Evolutionary conservation across 108 stramenopile genomes (phyloP).

Genomic region (Nitzschia sp.): DNA sequence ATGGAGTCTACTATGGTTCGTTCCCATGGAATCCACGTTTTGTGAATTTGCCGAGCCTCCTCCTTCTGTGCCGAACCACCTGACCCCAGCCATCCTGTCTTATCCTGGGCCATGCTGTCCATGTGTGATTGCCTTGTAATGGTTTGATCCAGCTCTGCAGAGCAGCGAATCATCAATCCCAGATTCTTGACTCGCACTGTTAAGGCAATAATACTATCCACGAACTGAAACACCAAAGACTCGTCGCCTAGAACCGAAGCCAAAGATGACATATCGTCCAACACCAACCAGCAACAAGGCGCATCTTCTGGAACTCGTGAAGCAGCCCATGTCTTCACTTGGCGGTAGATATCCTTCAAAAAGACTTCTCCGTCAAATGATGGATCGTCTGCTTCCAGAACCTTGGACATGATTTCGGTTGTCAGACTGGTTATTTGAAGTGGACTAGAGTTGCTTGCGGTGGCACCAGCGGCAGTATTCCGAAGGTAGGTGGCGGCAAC

Average conservation of each 20-base stretch:
- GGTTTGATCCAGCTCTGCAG: conserved; percentile 36
- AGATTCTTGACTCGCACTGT: not conserved
- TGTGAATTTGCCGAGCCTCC: not conserved
- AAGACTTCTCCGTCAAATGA: conserved; percentile 28
- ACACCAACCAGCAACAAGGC: conserved; percentile 41
- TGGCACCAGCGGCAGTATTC: not conserved
- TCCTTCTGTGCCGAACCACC: conserved; percentile 36
- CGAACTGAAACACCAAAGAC: conserved; percentile 47
- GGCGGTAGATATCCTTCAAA: conserved; percentile 31
- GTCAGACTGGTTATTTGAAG: conserved; percentile 26
- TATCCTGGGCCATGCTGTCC: conserved; percentile 17
- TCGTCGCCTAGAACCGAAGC: conserved; percentile 47
- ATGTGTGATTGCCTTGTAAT: conserved; percentile 1
- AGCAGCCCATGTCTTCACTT: conserved; percentile 32
- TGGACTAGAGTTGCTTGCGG: not conserved
- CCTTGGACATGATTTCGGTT: conserved; percentile 20
- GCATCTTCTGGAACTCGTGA: not conserved
- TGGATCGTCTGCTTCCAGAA: conserved; percentile 1
- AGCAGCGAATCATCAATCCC: conserved; percentile 45
- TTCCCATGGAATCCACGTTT: conserved; percentile 48
- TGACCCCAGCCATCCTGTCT: conserved; percentile 51
- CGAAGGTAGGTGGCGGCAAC: conserved; percentile 27
- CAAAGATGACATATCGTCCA: conserved; percentile 70
- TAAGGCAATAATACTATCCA: conserved; percentile 31
- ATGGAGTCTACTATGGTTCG: conserved; percentile 58